Conservation (phyloP, 495 filamentous ascomycete species). For the Pyronema domesticum region DNA sequence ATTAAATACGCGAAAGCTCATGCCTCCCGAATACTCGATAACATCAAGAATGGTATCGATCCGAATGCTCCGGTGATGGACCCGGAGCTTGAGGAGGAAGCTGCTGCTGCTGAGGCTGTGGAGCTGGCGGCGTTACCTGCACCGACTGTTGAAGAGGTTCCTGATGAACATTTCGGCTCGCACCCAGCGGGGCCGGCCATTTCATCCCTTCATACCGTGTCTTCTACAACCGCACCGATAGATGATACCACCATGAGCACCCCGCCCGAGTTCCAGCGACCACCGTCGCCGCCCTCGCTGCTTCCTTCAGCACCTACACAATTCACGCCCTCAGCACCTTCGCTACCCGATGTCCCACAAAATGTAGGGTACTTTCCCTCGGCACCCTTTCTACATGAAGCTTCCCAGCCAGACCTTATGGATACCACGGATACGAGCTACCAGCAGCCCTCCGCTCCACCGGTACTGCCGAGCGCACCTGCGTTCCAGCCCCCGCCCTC, state of each 20-base stretch:
- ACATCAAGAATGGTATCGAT: constrained; percentile 77
- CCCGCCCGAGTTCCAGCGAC: neutral
- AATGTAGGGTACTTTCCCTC: constrained; percentile 38
- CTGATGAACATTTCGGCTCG: constrained; percentile 29
- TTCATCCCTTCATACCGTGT: constrained; percentile 8
- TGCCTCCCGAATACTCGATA: constrained; percentile 74
- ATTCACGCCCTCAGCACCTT: constrained; percentile 18
- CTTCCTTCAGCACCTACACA: constrained; percentile 27
- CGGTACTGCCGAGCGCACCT: constrained; percentile 26
- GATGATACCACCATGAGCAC: neutral
- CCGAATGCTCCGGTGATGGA: constrained; percentile 43
- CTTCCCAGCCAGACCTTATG: constrained; percentile 4
- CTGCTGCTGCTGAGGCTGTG: neutral
- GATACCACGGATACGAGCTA: constrained; percentile 8
- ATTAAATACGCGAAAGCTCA: constrained; percentile 96
- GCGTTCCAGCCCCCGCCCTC: neutral
- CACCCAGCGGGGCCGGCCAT: constrained; percentile 2
- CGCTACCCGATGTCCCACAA: constrained; percentile 9
- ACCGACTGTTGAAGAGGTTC: constrained; percentile 31
- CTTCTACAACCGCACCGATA: neutral
- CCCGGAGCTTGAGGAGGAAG: constrained; percentile 22
- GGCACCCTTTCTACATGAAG: constrained; percentile 23
- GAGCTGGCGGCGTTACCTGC: neutral
- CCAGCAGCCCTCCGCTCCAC: constrained; percentile 9
- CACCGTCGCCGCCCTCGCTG: neutral